A percentile compares a stretch with the other conserved stretches of the same genome.
phyloP scores from a whole-genome alignment of 1,284 basidiomycete species.

The Takashimella tepidaria region DNA sequence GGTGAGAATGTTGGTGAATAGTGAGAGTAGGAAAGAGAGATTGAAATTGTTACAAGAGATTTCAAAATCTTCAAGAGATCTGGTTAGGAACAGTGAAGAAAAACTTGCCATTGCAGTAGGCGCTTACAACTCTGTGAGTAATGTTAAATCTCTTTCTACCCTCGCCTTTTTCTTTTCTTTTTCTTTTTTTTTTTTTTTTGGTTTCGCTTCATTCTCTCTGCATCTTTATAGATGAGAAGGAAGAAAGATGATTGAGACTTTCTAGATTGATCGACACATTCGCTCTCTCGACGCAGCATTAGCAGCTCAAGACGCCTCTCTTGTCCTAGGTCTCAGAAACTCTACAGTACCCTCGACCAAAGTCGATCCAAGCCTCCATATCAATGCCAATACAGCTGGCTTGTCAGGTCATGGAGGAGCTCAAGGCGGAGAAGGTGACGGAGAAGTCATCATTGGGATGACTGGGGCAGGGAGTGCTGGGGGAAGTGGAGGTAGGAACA shows the following conservation, averaged over 20 bases:
- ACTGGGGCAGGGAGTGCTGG: conserved; percentile 2
- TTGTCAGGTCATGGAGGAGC: neutral
- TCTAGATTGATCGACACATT: conserved; percentile 51
- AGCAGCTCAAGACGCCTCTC: conserved; percentile 39
- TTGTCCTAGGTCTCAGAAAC: conserved; percentile 37
- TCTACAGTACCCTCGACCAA: conserved; percentile 32
- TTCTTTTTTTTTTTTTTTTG: no score
- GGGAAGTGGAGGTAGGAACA: conserved; percentile 10
- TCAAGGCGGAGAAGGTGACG: conserved; percentile 13
- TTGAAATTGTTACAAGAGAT: conserved; percentile 34
- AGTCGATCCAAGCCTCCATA: conserved; percentile 18
- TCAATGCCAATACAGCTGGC: neutral
- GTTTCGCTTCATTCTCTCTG: no score
- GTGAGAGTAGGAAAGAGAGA: neutral
- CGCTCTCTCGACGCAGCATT: conserved; percentile 51
- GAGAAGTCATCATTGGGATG: conserved; percentile 24
- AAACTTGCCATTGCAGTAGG: conserved; percentile 51
- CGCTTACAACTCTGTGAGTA: conserved; percentile 49
- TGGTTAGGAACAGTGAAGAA: conserved; percentile 49
- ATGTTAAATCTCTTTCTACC: no score
- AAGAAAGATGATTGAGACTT: no score
- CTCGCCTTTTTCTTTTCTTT: no score
- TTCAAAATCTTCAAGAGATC: conserved; percentile 34
- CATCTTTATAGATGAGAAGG: no score
- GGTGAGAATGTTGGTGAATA: no score